Evolutionary conservation across 345 rosid genomes (phyloP).

Genomic region (Erysimum cheiranthoides): DNA sequence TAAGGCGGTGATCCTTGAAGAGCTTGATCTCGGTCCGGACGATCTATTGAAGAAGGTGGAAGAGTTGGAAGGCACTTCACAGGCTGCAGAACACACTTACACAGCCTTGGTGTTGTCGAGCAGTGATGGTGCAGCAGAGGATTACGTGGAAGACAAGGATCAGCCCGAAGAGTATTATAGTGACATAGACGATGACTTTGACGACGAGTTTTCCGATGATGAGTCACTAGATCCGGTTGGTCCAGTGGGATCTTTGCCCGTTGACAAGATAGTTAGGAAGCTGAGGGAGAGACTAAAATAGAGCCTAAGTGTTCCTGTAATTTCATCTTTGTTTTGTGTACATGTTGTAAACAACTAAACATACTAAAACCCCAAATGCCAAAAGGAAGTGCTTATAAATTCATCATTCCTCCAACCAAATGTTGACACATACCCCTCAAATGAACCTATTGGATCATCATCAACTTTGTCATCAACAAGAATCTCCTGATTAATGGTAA

Average conservation of each 20-base stretch:
- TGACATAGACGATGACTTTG: constrained; percentile 47
- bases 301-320: background rate
- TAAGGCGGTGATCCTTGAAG: constrained; percentile 69
- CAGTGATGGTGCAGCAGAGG: constrained; percentile 44
- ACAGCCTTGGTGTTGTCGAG: constrained; percentile 65
- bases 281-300: constrained; percentile 42
- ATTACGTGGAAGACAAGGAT: constrained; percentile 43
- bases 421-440: background rate
- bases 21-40: constrained; percentile 66
- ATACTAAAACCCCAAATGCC: background rate
- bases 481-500: background rate
- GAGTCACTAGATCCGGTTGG: constrained; percentile 49
- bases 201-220: constrained; percentile 56
- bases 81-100: constrained; percentile 72
- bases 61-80: constrained; percentile 70
- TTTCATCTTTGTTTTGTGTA: constrained; percentile 21
- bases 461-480: background rate
- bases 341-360: constrained; percentile 27
- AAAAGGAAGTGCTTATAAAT: background rate
- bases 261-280: constrained; percentile 64
- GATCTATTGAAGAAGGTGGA: constrained; percentile 71
- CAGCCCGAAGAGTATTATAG: constrained; percentile 41
- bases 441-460: background rate
- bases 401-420: too few species aligned
- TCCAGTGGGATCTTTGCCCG: constrained; percentile 61